A percentile compares a stretch with the other conserved stretches of the same genome.
Evolutionary conservation across 371 early-diverging fungal species (phyloP).

Genomic region (Lichtheimia ornata): DNA sequence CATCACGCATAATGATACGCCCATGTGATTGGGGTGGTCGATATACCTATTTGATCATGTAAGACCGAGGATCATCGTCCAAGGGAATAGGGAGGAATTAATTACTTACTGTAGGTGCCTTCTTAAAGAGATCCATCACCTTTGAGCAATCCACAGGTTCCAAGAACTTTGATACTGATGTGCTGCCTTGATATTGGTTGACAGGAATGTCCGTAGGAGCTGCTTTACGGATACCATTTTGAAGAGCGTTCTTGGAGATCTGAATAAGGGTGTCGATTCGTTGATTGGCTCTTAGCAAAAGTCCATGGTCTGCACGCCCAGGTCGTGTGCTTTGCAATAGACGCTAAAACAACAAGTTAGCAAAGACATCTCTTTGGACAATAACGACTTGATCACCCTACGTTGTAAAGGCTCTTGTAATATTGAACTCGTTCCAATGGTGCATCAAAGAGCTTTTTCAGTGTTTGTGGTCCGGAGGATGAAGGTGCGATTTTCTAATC

Average conservation of each 20-base stretch:
- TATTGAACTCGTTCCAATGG: slow-evolving; percentile 51
- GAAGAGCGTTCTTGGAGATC: slow-evolving; percentile 24
- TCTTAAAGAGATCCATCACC: no score
- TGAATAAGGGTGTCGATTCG: slow-evolving; percentile 33
- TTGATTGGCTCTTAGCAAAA: slow-evolving; percentile 32
- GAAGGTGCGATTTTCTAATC: not conserved
- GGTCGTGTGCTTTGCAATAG: slow-evolving; percentile 39
- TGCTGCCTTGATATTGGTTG: no score
- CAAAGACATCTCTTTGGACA: not conserved
- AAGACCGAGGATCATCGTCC: no score
- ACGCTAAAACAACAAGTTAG: slow-evolving; percentile 13
- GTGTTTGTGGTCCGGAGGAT: slow-evolving; percentile 11
- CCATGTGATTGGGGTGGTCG: not conserved
- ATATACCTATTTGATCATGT: not conserved
- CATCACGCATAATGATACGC: slow-evolving; percentile 1
- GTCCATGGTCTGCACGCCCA: slow-evolving; percentile 31
- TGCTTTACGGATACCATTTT: no score
- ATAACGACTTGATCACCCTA: not conserved
- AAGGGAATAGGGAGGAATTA: no score
- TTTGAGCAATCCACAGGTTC: no score
- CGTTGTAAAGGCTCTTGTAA: slow-evolving; percentile 51
- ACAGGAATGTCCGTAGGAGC: no score
- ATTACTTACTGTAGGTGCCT: no score
- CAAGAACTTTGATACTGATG: no score
- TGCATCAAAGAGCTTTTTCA: slow-evolving; percentile 47